Evolutionary conservation across 345 rosid genomes (phyloP), one percentile per base, ranked within the genome.

Genomic region (Populus nigra): DNA sequence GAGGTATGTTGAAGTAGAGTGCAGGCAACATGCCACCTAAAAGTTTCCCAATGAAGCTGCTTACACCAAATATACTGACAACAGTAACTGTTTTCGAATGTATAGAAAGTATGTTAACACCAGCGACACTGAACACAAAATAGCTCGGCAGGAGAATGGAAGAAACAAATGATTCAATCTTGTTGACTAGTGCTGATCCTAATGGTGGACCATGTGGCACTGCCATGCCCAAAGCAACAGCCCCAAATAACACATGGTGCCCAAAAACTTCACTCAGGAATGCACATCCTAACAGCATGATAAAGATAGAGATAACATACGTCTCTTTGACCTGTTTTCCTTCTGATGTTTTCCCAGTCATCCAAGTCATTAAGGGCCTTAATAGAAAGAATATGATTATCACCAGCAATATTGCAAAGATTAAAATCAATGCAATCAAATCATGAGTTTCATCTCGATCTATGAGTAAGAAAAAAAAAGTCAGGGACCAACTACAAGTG

Each of bases 161-260:
- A 7, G 80, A 72, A 71, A 80, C 73, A 35, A 83, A 79, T 4
- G 63, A 38, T 20, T 89, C 89, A 18, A 87, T 79, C 84, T 83
- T 89, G 50, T 87, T 47, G 31, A 76, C 5, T 43, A 89, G 63
- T 0, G 85, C 87, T 1, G 90, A 79, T n/a, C 91, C 90, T 59
- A 89, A 23, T 2, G 90, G 91, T 0, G 91, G 91, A 1, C 91
- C 91, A 23, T 84, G 85, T 0, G 91, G 91, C 7, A 89, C 85
- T 4, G 81, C 85, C 1, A 87, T 59, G 27, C 91, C 90, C 16
- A 87, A 66, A 12, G 84, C 65, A 47, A 82, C 81, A 33, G 88
- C 85, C 61, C 90, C 91, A 38, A 85, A 69, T 11, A 86, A 47
- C 1, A 83, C 53, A 76, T 82, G 72, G 29, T 81, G 86, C 5